Evolutionary conservation across 371 early-diverging fungal genomes (phyloP), one percentile per base, ranked within the genome.

Genomic region (Sporodiniella umbellata): DNA sequence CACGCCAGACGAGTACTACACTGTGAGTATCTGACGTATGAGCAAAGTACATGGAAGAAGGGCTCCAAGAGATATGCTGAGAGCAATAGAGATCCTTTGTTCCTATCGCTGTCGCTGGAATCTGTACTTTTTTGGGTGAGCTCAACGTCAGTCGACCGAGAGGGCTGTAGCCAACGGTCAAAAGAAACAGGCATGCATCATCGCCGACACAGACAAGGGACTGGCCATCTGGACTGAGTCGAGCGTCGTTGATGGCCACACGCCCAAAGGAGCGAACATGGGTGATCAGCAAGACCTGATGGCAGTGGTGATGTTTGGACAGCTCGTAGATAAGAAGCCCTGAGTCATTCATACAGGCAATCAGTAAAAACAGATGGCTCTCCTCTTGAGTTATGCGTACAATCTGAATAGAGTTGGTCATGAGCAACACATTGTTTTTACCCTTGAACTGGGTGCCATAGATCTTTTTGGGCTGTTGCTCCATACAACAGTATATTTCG

Each of bases 61-160:
- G 54, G 30, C 74, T 83, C 83, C 83, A 83, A 8, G 78, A 58
- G 19, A 82, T 68, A 35, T 82, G 75, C 43, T 82, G 83, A 11
- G 80, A 79, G 1, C 64, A 68, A 46, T 37, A 55, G 57, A 23
- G 56, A 15, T 15, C 11, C 3, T n/a, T 25, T n/a, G 37, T 30
- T 15, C 39, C 19, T 21, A 48, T 22, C 17, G 66, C 11, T 7
- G 18, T 22, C 4, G 40, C 12, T 10, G 50, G 53, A 39, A 58
- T 53, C 12, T 25, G 18, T 2, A 49, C 17, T 8, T 19, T 30
- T 43, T 17, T 48, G 2, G 48, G 47, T 8, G 40, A 8, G 18
- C 40, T 38, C 33, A 49, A 49, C 0, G 7, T 14, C 5, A 37
- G 37, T 37, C 17, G 37, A 37, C 17, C 37, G 1, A 37, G 42